Conservation (phyloP, 1,284 basidiomycete genomes). For the Moesziomyces sp. region DNA sequence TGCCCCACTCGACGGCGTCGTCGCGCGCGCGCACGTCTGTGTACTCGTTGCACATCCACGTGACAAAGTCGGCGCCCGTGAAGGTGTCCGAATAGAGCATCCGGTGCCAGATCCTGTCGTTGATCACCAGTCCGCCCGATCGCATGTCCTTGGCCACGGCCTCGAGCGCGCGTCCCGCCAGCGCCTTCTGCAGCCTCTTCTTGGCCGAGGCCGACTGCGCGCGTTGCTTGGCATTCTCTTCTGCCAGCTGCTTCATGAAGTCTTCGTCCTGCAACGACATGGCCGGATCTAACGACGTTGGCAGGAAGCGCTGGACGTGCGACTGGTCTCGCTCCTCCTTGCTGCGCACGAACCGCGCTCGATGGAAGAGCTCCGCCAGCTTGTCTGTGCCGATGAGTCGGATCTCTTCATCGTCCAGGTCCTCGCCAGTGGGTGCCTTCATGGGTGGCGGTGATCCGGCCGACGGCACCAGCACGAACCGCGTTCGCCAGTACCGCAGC, state of each 20-base stretch:
- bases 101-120: slow-evolving; percentile 64
- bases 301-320: slow-evolving; percentile 59
- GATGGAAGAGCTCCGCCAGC: slow-evolving; percentile 81
- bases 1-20: slow-evolving; percentile 60
- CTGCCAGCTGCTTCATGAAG: slow-evolving; percentile 59
- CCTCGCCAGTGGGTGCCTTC: slow-evolving; percentile 61
- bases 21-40: slow-evolving; percentile 59
- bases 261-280: slow-evolving; percentile 60
- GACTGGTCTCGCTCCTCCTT: slow-evolving; percentile 34
- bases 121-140: slow-evolving; percentile 54
- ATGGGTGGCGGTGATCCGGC: slow-evolving; percentile 75
- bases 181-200: slow-evolving; percentile 39
- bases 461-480: slow-evolving; percentile 92
- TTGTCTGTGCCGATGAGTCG: slow-evolving; percentile 89
- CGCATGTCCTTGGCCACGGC: slow-evolving; percentile 60
- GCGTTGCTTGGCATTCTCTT: slow-evolving; percentile 47
- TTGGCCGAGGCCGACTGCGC: slow-evolving; percentile 33
- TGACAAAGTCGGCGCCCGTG: slow-evolving; percentile 64
- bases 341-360: slow-evolving; percentile 47
- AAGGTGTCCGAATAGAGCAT: slow-evolving; percentile 63
- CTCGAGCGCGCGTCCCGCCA: slow-evolving; percentile 32
- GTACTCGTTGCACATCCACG: slow-evolving; percentile 62
- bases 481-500: slow-evolving; percentile 83
- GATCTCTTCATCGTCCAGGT: slow-evolving; percentile 81
- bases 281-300: slow-evolving; percentile 65